Percentiles rank a stretch among this genome's conserved stretches.
These are phyloP conservation scores for Thielaviopsis cerberus DNA, from an alignment of 2,329 filamentous ascomycete genomes.

Conservation along the genomic window DNA sequence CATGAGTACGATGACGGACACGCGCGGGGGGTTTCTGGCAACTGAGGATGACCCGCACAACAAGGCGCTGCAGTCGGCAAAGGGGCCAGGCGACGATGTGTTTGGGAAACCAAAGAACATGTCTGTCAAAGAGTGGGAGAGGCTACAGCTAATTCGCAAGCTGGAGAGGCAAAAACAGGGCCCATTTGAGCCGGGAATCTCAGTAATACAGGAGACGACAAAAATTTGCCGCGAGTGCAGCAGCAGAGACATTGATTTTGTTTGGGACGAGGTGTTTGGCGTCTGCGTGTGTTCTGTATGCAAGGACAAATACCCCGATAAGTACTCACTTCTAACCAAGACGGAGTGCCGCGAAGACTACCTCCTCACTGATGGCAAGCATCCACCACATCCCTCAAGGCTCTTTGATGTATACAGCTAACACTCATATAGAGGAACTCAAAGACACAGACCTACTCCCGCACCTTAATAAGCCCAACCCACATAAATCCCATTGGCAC, in stretches of 20 bases:
- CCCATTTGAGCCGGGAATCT: constrained; percentile 78
- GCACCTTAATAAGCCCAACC: constrained; percentile 76
- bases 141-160: constrained; percentile 54
- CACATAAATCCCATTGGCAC: constrained; percentile 89
- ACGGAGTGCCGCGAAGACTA: constrained; percentile 94
- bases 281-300: constrained; percentile 61
- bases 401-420: no score
- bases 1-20: constrained; percentile 94
- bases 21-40: constrained; percentile 88
- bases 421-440: constrained; percentile 60
- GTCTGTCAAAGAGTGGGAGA: constrained; percentile 82
- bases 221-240: constrained; percentile 72
- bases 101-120: constrained; percentile 67
- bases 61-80: constrained; percentile 38
- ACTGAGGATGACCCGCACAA: constrained; percentile 82
- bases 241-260: constrained; percentile 77
- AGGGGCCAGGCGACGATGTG: constrained; percentile 20
- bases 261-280: constrained; percentile 74
- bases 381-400: neutral
- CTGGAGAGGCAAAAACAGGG: constrained; percentile 58
- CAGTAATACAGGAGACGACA: constrained; percentile 45
- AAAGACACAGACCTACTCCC: constrained; percentile 72
- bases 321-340: constrained; percentile 89
- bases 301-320: constrained; percentile 79
- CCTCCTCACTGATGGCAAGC: constrained; percentile 67